Evolutionary conservation across 768 basidiomycete species (phyloP).

Genomic region (Boletus subcaerulescens): DNA sequence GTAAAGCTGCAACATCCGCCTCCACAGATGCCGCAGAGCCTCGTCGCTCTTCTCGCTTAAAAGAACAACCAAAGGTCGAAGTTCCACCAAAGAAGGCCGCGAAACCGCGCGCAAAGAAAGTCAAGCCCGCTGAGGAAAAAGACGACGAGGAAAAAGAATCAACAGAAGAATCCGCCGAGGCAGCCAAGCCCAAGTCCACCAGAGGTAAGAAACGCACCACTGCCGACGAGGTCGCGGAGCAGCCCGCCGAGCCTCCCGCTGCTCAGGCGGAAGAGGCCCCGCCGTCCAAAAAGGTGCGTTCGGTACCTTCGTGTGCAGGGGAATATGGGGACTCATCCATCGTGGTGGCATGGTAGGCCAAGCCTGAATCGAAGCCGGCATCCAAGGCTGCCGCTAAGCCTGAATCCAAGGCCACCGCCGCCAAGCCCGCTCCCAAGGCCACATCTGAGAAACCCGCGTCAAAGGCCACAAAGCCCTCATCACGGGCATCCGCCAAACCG

Average conservation of each 20-base stretch:
- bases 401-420: slow-evolving; percentile 30
- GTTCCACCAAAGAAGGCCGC: slow-evolving; percentile 54
- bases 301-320: slow-evolving; percentile 1
- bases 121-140: slow-evolving; percentile 39
- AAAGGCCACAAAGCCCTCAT: slow-evolving; percentile 39
- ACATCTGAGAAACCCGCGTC: slow-evolving; percentile 41
- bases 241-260: slow-evolving; percentile 35
- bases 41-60: slow-evolving; percentile 74
- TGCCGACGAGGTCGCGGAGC: slow-evolving; percentile 40
- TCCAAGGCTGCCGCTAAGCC: slow-evolving; percentile 31
- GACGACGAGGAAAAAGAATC: slow-evolving; percentile 43
- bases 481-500: slow-evolving; percentile 40
- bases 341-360: slow-evolving; percentile 33
- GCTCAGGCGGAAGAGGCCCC: slow-evolving; percentile 43
- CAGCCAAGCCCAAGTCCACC: slow-evolving; percentile 43
- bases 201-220: slow-evolving; percentile 55
- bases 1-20: slow-evolving; percentile 56
- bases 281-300: slow-evolving; percentile 62
- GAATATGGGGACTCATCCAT: not conserved
- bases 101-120: slow-evolving; percentile 56
- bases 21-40: slow-evolving; percentile 45
- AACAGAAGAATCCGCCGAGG: slow-evolving; percentile 27
- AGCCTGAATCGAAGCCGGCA: slow-evolving; percentile 36
- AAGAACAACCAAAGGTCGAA: slow-evolving; percentile 61
- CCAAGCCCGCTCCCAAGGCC: slow-evolving; percentile 33